Percentiles rank a stretch among this genome's conserved stretches.
These are phyloP conservation scores for Sarcocystis neurona DNA, from an alignment of 169 alveolate species.

Conservation along the genomic window DNA sequence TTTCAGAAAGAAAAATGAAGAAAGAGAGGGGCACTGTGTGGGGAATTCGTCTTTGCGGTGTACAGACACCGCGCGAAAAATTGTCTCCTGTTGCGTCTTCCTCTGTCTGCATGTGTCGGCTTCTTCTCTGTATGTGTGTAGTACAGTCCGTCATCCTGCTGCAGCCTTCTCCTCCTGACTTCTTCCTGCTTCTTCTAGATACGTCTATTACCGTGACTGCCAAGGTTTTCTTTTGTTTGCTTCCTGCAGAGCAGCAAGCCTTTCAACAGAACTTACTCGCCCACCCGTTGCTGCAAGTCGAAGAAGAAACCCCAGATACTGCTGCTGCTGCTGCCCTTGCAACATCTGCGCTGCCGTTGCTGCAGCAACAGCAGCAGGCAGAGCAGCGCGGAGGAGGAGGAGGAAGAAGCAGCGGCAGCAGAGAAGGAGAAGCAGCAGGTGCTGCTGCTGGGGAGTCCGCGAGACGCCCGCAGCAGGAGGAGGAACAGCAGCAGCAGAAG, in stretches of 20 bases:
- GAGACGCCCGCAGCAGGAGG: no score
- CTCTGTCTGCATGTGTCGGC: no score
- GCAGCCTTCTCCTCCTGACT: not conserved
- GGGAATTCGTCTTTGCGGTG: no score
- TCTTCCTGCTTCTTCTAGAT: not conserved
- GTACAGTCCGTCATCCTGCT: no score
- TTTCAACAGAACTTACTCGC: constrained; percentile 16
- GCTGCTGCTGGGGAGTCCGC: no score
- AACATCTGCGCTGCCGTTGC: not conserved
- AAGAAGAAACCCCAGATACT: not conserved
- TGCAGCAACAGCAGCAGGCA: not conserved
- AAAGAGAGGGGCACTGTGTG: no score
- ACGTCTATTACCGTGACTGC: not conserved
- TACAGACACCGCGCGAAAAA: no score
- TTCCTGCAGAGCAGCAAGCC: constrained; percentile 5
- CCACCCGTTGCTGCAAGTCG: constrained; percentile 9
- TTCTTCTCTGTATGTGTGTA: no score
- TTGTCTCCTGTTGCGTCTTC: no score
- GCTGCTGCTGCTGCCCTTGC: not conserved
- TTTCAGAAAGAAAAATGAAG: no score
- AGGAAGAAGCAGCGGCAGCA: not conserved
- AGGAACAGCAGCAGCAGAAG: not conserved
- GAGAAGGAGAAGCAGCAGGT: not conserved
- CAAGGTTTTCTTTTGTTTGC: not conserved
- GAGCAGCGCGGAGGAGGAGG: not conserved